Conservation (phyloP, 1,139 yeast genomes). For the Suhomyces choctaworum region DNA sequence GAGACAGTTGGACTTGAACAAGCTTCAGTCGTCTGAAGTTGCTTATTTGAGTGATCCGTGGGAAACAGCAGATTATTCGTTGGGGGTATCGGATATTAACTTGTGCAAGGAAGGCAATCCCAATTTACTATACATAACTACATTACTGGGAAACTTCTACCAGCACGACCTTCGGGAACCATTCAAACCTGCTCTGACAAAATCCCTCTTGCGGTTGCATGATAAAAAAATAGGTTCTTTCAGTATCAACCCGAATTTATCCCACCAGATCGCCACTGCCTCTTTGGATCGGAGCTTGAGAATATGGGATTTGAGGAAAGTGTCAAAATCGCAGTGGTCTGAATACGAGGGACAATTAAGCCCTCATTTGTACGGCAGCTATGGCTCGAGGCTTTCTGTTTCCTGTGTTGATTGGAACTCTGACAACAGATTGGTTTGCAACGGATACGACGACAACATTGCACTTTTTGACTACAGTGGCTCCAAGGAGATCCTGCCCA, state of each 20-base stretch:
- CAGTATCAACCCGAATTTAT: conserved; percentile 63
- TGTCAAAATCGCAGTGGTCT: conserved; percentile 39
- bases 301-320: conserved; percentile 79
- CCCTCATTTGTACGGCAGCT: conserved; percentile 62
- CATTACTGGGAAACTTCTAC: conserved; percentile 76
- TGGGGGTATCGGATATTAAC: conserved; percentile 66
- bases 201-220: conserved; percentile 57
- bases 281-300: conserved; percentile 82
- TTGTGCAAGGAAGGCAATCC: conserved; percentile 44
- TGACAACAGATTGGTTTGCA: conserved; percentile 76
- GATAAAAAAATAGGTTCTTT: conserved; percentile 93
- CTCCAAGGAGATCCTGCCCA: conserved; percentile 16
- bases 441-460: conserved; percentile 89
- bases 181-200: conserved; percentile 29
- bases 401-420: conserved; percentile 86
- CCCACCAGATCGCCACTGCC: conserved; percentile 74
- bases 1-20: conserved; percentile 65
- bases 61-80: conserved; percentile 31
- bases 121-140: conserved; percentile 67
- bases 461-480: conserved; percentile 46
- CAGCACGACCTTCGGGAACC: conserved; percentile 63
- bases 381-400: conserved; percentile 72
- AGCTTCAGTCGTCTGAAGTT: conserved; percentile 59
- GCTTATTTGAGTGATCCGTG: conserved; percentile 53
- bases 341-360: conserved; percentile 39